Evolutionary conservation across 805 yeast genomes (phyloP), one percentile per base, ranked within the genome.

Genomic region (Nakazawaea molendinolei): DNA sequence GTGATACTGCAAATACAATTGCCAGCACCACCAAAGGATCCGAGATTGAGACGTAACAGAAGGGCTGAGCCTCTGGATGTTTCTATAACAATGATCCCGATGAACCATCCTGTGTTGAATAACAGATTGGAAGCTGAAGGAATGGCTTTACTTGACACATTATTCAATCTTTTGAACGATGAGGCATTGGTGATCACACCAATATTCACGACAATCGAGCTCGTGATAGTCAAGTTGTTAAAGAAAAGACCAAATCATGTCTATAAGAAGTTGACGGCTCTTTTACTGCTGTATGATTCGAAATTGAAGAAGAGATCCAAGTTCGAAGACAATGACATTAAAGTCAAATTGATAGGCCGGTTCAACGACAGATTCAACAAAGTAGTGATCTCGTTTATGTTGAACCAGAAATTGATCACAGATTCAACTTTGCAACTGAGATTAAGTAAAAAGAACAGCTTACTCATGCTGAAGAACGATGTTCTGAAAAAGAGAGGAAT

Each of bases 51-150:
- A 37, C 34, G 52, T 32, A 13, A 8, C 5, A 33, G 40, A 18
- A 25, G 8, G 2, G 33, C 43, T 17, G 31, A 31, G 14, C 18
- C 8, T 9, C 32, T 46, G 16, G 69, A 65, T 26, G 65, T 70
- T 23, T 75, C 81, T 8, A 56, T 79, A 31, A 52, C 71, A 3
- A 54, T 65, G 38, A 76, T 77, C 3, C 65, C 67, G 15, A 55
- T 69, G 0, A 68, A 64, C 38, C 96, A 90, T 50, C 75, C 86
- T 1, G 71, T 84, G 27, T 65, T 87, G 29, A 63, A 63, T 24
- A 45, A 57, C 8, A 54, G 62, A 16, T 57, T 87, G 43, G 86
- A 81, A 45, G 73, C 80, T 5, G 95, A 89, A 52, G 81, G 89
- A 0, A 71, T 69, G 37, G 77, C 69, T 3, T 60, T 83, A 38